Conservation (phyloP, 352 stramenopile genomes). For the Globisporangium barbulae region DNA sequence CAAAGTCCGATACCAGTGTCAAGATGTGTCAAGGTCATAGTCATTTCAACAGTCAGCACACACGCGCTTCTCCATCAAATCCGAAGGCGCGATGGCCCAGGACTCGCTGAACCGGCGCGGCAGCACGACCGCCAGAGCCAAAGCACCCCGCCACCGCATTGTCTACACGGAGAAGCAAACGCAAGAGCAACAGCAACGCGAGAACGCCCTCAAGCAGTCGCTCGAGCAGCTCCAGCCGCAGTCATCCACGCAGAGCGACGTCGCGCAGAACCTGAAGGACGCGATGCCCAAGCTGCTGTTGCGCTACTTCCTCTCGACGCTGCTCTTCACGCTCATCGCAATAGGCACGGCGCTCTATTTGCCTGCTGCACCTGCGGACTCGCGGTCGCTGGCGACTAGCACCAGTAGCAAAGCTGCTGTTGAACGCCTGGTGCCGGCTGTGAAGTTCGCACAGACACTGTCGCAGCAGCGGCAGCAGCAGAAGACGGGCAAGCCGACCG, state of each 20-base stretch:
- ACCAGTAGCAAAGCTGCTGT: not conserved
- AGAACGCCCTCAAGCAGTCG: not conserved
- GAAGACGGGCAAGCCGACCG: conserved; percentile 18
- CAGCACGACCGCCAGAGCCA: not conserved
- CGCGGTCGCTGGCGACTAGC: not conserved
- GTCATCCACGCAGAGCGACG: conserved; percentile 8
- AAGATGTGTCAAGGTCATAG: not conserved
- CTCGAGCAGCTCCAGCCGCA: conserved; percentile 1
- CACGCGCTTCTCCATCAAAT: conserved; percentile 4
- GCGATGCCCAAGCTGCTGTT: conserved; percentile 34
- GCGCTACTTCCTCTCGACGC: conserved; percentile 24
- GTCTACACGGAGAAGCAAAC: not conserved
- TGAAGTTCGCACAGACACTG: conserved; percentile 17
- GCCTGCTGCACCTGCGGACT: not conserved
- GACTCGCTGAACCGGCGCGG: conserved; percentile 12
- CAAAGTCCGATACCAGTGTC: not conserved
- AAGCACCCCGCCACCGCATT: not conserved
- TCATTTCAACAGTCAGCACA: not conserved
- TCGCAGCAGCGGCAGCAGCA: conserved; percentile 6
- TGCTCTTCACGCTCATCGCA: conserved; percentile 29
- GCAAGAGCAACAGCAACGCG: not conserved
- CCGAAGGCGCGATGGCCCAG: conserved; percentile 1
- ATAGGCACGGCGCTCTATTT: conserved; percentile 15
- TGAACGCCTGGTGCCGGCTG: conserved; percentile 10
- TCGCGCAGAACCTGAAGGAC: conserved; percentile 11